Conservation (phyloP, 2,329 filamentous ascomycete species). For the Penicillium sp. region DNA sequence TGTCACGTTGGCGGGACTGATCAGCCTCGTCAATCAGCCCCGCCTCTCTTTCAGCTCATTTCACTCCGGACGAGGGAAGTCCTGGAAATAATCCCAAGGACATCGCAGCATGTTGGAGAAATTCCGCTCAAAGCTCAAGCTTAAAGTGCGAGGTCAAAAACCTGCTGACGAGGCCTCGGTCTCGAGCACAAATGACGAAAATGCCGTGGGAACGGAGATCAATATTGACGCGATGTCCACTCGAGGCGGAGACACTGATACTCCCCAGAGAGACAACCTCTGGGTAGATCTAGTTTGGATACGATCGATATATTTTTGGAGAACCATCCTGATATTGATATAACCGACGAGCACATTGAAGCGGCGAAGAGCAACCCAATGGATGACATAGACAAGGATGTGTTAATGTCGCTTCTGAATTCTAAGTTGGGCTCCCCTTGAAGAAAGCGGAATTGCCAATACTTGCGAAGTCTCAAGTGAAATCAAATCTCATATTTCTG, state of each 20-base stretch:
- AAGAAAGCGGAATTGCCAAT: too few relatives aligned
- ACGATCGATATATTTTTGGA: background rate
- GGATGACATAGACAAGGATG: background rate
- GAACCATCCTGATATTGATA: background rate
- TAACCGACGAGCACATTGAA: background rate
- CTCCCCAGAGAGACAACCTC: background rate
- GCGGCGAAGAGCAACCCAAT: background rate
- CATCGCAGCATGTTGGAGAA: background rate
- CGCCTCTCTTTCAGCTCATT: conserved; percentile 1
- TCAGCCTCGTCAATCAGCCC: too few relatives aligned
- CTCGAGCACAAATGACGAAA: background rate
- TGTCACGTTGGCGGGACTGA: background rate
- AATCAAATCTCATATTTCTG: too few relatives aligned
- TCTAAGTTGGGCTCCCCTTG: background rate
- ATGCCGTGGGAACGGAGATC: background rate
- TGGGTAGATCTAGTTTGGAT: background rate
- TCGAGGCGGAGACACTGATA: background rate
- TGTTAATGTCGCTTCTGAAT: background rate
- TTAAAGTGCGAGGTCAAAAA: background rate
- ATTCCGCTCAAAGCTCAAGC: background rate
- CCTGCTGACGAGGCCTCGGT: background rate
- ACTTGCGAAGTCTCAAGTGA: too few relatives aligned
- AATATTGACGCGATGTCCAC: background rate
- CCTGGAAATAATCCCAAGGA: background rate
- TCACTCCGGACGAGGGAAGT: background rate